Conservation (phyloP, 2,329 filamentous ascomycete species). For the Waltergamsia citrina region DNA sequence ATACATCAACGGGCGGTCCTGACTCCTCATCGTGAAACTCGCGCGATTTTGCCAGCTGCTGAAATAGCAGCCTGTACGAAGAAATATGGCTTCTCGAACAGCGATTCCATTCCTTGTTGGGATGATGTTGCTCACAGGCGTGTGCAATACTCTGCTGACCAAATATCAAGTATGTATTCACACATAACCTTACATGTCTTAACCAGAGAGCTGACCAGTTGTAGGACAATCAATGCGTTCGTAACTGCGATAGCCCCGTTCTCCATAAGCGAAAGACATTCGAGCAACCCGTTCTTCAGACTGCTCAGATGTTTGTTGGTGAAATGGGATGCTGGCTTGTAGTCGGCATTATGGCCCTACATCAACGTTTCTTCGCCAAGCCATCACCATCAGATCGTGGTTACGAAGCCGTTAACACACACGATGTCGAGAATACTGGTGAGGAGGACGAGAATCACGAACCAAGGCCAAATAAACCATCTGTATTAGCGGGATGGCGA, state of each 20-base stretch:
- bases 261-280: constrained; percentile 62
- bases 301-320: constrained; percentile 95
- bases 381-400: constrained; percentile 35
- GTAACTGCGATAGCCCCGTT: constrained; percentile 69
- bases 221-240: constrained; percentile 85
- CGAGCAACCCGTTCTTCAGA: constrained; percentile 93
- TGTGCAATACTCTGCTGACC: constrained; percentile 93
- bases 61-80: too few species aligned
- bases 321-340: constrained; percentile 96
- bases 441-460: constrained; percentile 22
- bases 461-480: constrained; percentile 30
- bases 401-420: constrained; percentile 55
- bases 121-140: constrained; percentile 94
- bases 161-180: constrained; percentile 71
- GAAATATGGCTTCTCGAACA: constrained; percentile 61
- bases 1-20: too few species aligned
- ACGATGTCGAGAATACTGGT: constrained; percentile 34
- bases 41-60: too few species aligned
- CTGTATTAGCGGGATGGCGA: constrained; percentile 60
- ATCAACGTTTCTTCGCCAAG: constrained; percentile 44
- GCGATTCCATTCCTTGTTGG: constrained; percentile 77
- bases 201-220: neutral
- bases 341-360: constrained; percentile 59
- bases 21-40: too few species aligned
- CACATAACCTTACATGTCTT: neutral